A percentile compares a stretch with the other conserved stretches of the same genome.
Conservation (phyloP, 208 protist species). For the Acanthamoeba royreba region DNA sequence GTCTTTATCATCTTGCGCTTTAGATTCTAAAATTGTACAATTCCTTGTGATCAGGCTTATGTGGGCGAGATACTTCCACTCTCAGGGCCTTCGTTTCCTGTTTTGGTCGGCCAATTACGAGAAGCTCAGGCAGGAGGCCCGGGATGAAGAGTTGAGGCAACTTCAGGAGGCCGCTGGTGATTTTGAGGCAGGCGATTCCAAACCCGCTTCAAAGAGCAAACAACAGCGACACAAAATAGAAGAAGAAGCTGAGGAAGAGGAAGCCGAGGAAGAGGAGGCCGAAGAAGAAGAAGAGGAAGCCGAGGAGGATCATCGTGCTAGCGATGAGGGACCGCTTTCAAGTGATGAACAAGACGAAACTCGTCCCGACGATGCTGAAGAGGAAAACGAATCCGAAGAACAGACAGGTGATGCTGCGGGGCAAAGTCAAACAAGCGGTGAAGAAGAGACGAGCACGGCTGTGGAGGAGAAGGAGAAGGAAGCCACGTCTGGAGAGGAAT, state of each 20-base stretch:
- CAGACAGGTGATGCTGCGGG: neutral
- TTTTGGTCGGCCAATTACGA: conserved; percentile 88
- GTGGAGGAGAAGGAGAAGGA: conserved; percentile 48
- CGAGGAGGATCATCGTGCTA: neutral
- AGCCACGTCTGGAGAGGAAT: neutral
- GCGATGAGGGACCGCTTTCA: neutral
- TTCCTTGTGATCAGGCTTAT: neutral
- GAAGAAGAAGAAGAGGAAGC: conserved; percentile 3
- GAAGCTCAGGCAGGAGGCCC: conserved; percentile 52
- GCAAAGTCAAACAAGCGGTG: neutral
- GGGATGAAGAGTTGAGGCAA: conserved; percentile 20
- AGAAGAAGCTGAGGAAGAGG: conserved; percentile 16
- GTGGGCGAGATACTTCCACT: conserved; percentile 92
- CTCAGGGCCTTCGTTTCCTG: conserved; percentile 83
- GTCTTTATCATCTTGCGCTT: neutral
- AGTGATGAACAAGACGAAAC: neutral
- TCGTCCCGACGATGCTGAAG: neutral
- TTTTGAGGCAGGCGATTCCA: neutral
- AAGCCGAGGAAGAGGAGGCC: neutral
- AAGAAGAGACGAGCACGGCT: neutral
- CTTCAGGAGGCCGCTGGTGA: neutral
- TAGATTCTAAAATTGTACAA: neutral
- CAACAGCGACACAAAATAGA: neutral
- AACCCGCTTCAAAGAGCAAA: neutral
- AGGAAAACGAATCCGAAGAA: neutral